These are phyloP conservation scores for Lyophyllum atratum DNA, from an alignment of 768 basidiomycete genomes.

Conservation along the genomic window DNA sequence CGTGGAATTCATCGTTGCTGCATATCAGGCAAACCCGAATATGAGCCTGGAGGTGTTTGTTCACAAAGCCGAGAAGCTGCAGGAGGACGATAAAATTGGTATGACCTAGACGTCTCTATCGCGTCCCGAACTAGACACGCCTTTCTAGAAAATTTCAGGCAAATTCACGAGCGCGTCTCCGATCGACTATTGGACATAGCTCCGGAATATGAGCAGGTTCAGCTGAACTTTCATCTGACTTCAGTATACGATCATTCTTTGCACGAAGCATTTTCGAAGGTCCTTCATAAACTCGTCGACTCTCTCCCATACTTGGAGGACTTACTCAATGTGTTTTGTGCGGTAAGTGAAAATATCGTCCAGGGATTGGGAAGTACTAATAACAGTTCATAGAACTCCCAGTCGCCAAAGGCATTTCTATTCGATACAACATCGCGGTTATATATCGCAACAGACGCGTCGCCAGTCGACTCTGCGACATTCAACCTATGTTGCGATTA, in stretches of 20 bases:
- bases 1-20: slow-evolving; percentile 78
- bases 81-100: slow-evolving; percentile 92
- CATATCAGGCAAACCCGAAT: slow-evolving; percentile 72
- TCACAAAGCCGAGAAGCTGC: slow-evolving; percentile 91
- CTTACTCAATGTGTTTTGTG: slow-evolving; percentile 82
- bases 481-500: slow-evolving; percentile 92
- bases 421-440: slow-evolving; percentile 85
- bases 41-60: slow-evolving; percentile 91
- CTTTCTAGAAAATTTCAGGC: slow-evolving; percentile 79
- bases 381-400: slow-evolving; percentile 66
- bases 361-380: slow-evolving; percentile 1
- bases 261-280: slow-evolving; percentile 89
- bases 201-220: slow-evolving; percentile 75
- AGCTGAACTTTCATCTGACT: slow-evolving; percentile 87
- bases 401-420: slow-evolving; percentile 91
- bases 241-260: slow-evolving; percentile 92
- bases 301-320: slow-evolving; percentile 86
- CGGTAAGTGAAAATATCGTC: slow-evolving; percentile 46
- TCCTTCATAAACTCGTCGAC: slow-evolving; percentile 84
- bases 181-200: slow-evolving; percentile 81
- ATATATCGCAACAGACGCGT: slow-evolving; percentile 93
- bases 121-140: background rate
- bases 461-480: slow-evolving; percentile 86
- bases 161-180: slow-evolving; percentile 84
- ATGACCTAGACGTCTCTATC: slow-evolving; percentile 20